Evolutionary conservation across 768 basidiomycete species (phyloP).

Genomic region (Termitomyces sp.): DNA sequence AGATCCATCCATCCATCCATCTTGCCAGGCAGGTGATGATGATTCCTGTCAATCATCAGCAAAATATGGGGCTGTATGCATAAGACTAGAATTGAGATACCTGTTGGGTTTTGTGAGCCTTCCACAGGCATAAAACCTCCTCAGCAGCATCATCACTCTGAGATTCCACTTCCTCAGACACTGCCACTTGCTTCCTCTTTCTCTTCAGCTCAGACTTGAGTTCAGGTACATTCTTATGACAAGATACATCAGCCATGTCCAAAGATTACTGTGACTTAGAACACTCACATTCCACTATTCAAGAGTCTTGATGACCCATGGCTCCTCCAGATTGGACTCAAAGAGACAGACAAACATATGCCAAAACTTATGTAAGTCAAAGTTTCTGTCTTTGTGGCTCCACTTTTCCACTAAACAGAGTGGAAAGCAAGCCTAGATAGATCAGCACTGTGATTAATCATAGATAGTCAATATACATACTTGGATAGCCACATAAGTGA

Average conservation of each 20-base stretch:
- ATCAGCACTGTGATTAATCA: background rate
- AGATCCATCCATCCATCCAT: too few relatives aligned
- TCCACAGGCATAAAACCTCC: background rate
- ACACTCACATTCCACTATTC: background rate
- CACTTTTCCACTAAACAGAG: slow-evolving; percentile 1
- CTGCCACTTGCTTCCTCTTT: background rate
- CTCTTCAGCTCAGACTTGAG: background rate
- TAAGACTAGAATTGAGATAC: too few relatives aligned
- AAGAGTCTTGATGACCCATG: background rate
- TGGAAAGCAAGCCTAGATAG: background rate
- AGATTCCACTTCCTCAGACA: background rate
- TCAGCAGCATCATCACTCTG: background rate
- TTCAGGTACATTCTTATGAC: background rate
- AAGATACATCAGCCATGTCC: too few relatives aligned
- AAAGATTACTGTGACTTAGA: too few relatives aligned
- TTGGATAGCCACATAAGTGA: background rate
- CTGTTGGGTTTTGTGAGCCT: background rate
- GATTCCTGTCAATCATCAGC: too few relatives aligned
- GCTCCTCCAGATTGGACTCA: background rate
- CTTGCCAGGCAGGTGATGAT: too few relatives aligned
- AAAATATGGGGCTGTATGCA: too few relatives aligned
- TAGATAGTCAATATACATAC: background rate
- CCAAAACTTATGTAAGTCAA: background rate
- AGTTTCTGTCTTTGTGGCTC: background rate
- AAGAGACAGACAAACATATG: background rate